Conservation (phyloP, 345 rosid species). For the Toxicodendron radicans region DNA sequence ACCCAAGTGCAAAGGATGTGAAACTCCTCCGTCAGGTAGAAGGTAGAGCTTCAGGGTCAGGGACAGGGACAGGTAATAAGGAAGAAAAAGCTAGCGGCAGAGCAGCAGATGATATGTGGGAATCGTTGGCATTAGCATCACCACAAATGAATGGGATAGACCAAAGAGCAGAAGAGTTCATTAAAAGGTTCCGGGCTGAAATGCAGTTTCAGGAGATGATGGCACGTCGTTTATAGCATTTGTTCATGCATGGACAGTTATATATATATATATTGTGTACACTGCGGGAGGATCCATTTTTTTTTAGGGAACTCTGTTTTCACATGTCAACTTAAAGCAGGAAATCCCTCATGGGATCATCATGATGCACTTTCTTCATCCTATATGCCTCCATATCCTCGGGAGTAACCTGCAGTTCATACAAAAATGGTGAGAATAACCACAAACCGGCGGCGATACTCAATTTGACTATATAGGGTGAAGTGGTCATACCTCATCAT, state of each 20-base stretch:
- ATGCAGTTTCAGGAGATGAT: constrained; percentile 50
- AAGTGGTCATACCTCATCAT: constrained; percentile 47
- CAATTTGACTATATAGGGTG: not conserved
- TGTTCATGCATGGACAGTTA: not conserved
- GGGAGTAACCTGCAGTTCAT: constrained; percentile 45
- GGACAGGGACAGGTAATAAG: constrained; percentile 11
- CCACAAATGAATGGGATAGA: constrained; percentile 60
- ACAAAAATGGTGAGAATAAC: not conserved
- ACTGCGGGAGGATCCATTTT: too few species aligned
- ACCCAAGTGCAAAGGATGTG: constrained; percentile 7
- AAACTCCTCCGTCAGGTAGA: constrained; percentile 9
- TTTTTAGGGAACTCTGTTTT: too few species aligned
- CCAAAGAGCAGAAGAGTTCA: constrained; percentile 78
- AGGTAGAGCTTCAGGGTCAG: not conserved
- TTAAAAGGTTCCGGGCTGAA: constrained; percentile 53
- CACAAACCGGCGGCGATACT: too few species aligned
- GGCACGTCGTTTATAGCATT: constrained; percentile 36
- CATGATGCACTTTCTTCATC: constrained; percentile 70
- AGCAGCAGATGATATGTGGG: constrained; percentile 47
- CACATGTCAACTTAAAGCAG: constrained; percentile 22
- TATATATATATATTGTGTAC: too few species aligned
- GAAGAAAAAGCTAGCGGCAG: not conserved
- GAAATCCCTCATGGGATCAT: constrained; percentile 68
- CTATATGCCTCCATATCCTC: constrained; percentile 87
- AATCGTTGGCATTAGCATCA: constrained; percentile 42